Conservation (phyloP, 192 early-diverging fungal species). For the Coemansia sp. region DNA sequence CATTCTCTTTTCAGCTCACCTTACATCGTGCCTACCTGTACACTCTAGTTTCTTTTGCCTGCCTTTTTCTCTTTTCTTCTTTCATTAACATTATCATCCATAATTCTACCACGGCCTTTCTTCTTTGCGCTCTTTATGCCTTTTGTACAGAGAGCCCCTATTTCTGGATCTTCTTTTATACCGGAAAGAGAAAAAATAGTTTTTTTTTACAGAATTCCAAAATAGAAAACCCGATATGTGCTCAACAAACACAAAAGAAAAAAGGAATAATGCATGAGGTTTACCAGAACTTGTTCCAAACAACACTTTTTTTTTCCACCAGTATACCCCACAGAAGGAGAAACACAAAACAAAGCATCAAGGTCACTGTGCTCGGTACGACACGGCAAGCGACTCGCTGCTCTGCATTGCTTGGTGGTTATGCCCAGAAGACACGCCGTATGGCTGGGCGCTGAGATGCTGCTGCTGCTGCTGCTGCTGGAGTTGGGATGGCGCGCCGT, state of each 20-base stretch:
- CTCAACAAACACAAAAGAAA: no score
- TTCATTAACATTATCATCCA: not conserved
- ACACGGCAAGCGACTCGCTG: conserved; percentile 5
- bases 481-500: not conserved
- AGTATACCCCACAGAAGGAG: no score
- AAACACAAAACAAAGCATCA: no score
- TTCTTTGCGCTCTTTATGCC: not conserved
- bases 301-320: no score
- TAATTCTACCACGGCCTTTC: no score
- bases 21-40: not conserved
- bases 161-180: no score
- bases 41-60: no score
- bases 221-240: no score
- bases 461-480: conserved; percentile 4
- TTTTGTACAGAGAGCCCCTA: not conserved
- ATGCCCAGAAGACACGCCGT: not conserved
- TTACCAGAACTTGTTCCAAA: no score
- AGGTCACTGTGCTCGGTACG: not conserved
- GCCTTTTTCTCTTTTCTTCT: not conserved
- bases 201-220: no score
- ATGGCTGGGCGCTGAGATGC: not conserved
- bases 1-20: not conserved
- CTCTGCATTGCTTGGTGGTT: not conserved
- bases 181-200: no score
- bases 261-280: no score